phyloP scores from a whole-genome alignment of 2,329 filamentous ascomycete species.

The Cucurbitaria berberidis region DNA sequence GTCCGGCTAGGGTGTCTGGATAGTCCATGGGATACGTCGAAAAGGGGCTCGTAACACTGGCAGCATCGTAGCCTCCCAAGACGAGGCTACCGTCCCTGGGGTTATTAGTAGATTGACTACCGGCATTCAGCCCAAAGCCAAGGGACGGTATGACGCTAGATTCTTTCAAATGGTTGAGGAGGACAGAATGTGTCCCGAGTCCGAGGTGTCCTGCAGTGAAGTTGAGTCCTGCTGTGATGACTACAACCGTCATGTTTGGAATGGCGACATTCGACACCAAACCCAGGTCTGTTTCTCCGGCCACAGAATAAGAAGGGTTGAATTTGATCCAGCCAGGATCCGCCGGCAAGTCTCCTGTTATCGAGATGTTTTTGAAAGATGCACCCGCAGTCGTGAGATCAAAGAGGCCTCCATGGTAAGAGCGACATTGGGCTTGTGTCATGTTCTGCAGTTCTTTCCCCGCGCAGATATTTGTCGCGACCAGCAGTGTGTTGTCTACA shows the following conservation, averaged over 20 bases:
- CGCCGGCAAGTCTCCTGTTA: background rate
- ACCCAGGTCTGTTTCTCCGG: background rate
- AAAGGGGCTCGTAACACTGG: background rate
- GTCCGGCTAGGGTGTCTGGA: background rate
- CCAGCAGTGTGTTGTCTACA: constrained; percentile 1
- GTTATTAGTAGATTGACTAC: background rate
- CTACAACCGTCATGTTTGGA: constrained; percentile 2
- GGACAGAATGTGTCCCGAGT: background rate
- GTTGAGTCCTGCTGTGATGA: background rate
- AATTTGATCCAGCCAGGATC: background rate
- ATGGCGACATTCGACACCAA: background rate
- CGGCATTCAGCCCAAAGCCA: constrained; percentile 1
- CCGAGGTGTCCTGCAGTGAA: constrained; percentile 1
- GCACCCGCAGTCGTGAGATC: background rate
- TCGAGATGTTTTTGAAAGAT: background rate
- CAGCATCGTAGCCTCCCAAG: background rate
- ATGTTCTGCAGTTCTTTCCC: background rate
- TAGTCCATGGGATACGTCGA: background rate
- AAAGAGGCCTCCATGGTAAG: constrained; percentile 1
- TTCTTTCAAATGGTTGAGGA: background rate
- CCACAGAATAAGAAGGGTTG: background rate
- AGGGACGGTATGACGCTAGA: background rate
- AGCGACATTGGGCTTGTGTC: background rate
- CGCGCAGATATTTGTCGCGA: background rate
- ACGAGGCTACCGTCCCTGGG: background rate